Base-by-base conservation (phyloP, 2,329 filamentous ascomycete genomes). In the Paraphoma sp. region DNA sequence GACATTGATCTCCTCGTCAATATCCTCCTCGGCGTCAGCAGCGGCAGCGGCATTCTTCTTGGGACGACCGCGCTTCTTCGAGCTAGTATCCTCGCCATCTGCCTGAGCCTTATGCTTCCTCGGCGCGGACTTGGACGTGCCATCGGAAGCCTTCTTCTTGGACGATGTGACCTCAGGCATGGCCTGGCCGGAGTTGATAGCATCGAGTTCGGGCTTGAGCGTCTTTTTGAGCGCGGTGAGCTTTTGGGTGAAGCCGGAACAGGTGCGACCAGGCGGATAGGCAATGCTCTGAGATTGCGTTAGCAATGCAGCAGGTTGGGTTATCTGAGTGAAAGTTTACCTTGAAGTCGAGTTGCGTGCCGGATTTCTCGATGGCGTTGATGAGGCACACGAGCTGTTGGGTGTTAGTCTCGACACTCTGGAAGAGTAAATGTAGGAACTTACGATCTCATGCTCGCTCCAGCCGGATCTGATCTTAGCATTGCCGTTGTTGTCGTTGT, bases 81-180 rank as follows among this genome's bases (percentile, higher is more conserved):
- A 3, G 33, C 33, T 36, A 3, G 52, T 18, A 45, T 56, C 54
- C 28, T 36, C 50, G 3, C 48, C 50, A 12, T 30, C 60, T n/a
- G 46, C 60, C 33, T 36, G 3, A 1, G 42, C 52, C 54, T 65
- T 67, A 14, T 67, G 65, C 60, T 72, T 73, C 0, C 59, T 45
- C 2, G 63, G 43, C 5, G 54, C 57, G 4, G 49, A 46, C 51
- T 42, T 48, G 6, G 42, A 12, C 17, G 31, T 48, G 14, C n/a
- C 54, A 14, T 45, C 55, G 3, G 3, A 3, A 14, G 9, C 45
- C 51, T 64, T 67, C 23, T 67, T 66, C 57, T 71, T 73, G n/a
- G n/a, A n/a, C n/a, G n/a, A n/a, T n/a, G n/a, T n/a, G n/a, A n/a
- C n/a, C n/a, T n/a, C n/a, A n/a, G n/a, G n/a, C n/a, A n/a, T n/a